Percentiles rank a stretch among this genome's conserved stretches.
Conservation (phyloP, 1,284 basidiomycete species). For the Ceratobasidium sp. region DNA sequence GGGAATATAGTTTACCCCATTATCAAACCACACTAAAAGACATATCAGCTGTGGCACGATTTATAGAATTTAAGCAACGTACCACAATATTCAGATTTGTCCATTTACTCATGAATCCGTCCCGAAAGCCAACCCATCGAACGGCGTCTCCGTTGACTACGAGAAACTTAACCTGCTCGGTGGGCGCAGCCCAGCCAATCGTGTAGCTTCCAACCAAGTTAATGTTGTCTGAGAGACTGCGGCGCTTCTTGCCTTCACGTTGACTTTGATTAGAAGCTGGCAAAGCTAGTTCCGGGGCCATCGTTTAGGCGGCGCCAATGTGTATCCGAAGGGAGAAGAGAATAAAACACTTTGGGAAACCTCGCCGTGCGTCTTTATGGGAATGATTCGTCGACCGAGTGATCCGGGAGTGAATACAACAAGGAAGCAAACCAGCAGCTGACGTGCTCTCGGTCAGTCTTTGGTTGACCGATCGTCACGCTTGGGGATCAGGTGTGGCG, state of each 20-base stretch:
- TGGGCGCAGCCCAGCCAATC: slow-evolving; percentile 36
- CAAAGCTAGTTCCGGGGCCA: background rate
- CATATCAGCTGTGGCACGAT: slow-evolving; percentile 1
- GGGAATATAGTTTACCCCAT: slow-evolving; percentile 23
- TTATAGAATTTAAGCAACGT: slow-evolving; percentile 21
- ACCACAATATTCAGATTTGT: slow-evolving; percentile 39
- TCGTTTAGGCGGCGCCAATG: too few relatives aligned
- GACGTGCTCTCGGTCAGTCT: too few relatives aligned
- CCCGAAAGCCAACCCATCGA: slow-evolving; percentile 36
- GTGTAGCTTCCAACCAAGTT: slow-evolving; percentile 26
- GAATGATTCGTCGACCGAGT: too few relatives aligned
- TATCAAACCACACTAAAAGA: slow-evolving; percentile 38
- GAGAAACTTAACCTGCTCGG: slow-evolving; percentile 30
- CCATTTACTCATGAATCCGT: slow-evolving; percentile 39
- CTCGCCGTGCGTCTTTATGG: too few relatives aligned
- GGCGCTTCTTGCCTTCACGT: background rate
- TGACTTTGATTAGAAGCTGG: background rate
- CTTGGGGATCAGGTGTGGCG: too few relatives aligned
- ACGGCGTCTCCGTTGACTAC: slow-evolving; percentile 13
- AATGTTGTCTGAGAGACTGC: slow-evolving; percentile 18
- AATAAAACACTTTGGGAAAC: too few relatives aligned
- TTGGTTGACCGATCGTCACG: too few relatives aligned
- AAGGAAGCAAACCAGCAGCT: too few relatives aligned
- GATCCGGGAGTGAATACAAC: too few relatives aligned
- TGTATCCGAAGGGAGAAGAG: too few relatives aligned